A percentile compares a stretch with the other conserved stretches of the same genome.
These are phyloP conservation scores for Phoma sp. DNA, from an alignment of 2,329 filamentous ascomycete genomes.

Conservation along the genomic window DNA sequence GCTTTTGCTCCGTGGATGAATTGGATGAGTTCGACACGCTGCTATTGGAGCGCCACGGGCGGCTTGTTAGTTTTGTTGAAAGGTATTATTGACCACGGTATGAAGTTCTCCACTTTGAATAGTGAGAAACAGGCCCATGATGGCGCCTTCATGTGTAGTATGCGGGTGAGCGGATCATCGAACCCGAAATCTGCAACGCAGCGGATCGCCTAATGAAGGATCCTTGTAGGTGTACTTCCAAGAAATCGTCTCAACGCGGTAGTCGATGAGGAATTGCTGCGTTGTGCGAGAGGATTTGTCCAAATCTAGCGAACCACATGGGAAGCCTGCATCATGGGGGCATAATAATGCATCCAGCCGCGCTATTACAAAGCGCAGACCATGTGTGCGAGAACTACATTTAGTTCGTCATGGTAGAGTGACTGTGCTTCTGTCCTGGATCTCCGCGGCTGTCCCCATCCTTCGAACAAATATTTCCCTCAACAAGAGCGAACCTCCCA, in stretches of 20 bases:
- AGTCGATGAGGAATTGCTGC: conserved; percentile 10
- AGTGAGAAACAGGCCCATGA: conserved; percentile 1
- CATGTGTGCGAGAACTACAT: conserved; percentile 6
- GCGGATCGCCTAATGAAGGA: conserved; percentile 16
- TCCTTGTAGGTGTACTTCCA: conserved; percentile 14
- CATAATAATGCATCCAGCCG: conserved; percentile 10
- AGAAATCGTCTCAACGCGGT: conserved; percentile 19
- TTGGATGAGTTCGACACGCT: not conserved
- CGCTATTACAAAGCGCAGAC: conserved; percentile 9
- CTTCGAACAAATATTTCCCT: not conserved
- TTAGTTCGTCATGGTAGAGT: not conserved
- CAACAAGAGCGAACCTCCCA: not conserved
- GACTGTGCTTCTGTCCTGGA: not conserved
- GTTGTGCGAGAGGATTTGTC: conserved; percentile 11
- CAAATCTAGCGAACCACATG: conserved; percentile 6
- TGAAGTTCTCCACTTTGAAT: not conserved
- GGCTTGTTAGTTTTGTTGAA: not conserved
- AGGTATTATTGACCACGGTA: not conserved
- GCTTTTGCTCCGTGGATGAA: not conserved
- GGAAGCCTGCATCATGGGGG: conserved; percentile 7
- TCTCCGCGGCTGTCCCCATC: not conserved
- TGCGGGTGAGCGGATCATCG: not conserved
- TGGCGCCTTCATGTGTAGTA: not conserved
- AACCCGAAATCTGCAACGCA: conserved; percentile 5
- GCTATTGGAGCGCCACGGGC: not conserved